These are phyloP conservation scores for Microbotryum silenes-acaulis DNA, from an alignment of 1,284 basidiomycete genomes.

Conservation along the genomic window DNA sequence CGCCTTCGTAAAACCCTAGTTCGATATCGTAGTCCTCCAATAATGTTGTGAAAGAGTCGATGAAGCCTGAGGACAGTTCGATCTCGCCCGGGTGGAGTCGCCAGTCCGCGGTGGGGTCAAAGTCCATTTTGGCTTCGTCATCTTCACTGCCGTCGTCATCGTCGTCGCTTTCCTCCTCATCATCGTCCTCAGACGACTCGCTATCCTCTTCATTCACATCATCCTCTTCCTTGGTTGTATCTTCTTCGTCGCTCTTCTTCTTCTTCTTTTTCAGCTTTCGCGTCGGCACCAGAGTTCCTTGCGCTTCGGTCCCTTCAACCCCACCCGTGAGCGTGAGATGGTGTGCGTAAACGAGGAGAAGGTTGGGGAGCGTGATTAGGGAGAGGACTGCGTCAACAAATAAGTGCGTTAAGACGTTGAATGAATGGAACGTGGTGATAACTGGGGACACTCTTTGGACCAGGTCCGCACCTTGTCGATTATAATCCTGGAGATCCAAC, in stretches of 20 bases:
- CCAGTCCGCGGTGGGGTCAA: not conserved
- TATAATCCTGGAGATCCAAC: slow-evolving; percentile 92
- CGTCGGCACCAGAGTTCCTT: too few species aligned
- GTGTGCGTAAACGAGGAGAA: slow-evolving; percentile 64
- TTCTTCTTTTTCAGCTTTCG: too few species aligned
- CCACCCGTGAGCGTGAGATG: slow-evolving; percentile 6
- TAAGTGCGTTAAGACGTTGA: too few species aligned
- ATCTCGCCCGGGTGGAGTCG: slow-evolving; percentile 49
- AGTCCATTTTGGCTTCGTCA: too few species aligned
- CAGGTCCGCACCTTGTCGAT: slow-evolving; percentile 42
- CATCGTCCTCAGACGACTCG: too few species aligned
- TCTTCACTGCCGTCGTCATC: too few species aligned
- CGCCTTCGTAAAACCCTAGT: slow-evolving; percentile 70
- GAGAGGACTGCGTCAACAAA: slow-evolving; percentile 21
- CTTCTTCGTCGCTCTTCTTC: not conserved
- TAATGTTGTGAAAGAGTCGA: slow-evolving; percentile 56
- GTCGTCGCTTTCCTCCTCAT: too few species aligned
- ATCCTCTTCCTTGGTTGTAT: not conserved
- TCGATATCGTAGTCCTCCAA: slow-evolving; percentile 52
- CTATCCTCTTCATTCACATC: too few species aligned
- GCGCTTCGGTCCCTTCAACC: too few species aligned
- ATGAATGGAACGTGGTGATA: too few species aligned
- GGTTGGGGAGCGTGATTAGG: slow-evolving; percentile 68
- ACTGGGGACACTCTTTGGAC: too few species aligned
- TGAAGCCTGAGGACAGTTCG: slow-evolving; percentile 55